phyloP scores from a whole-genome alignment of 75 land plant species.

The Selaginella tamariscina region DNA sequence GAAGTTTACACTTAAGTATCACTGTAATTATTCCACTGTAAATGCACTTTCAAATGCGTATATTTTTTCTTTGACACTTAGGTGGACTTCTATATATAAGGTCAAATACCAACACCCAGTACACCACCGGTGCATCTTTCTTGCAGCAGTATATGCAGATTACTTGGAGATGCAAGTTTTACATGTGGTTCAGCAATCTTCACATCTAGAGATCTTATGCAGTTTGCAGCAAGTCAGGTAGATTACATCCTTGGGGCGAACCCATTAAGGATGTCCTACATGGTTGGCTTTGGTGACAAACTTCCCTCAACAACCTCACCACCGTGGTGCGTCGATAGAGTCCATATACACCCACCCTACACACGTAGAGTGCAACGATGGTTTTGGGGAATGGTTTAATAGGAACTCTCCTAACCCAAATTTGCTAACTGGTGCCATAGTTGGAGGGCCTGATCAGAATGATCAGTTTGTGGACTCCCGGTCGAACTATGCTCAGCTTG shows the following conservation, averaged over 20 bases:
- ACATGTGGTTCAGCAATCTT: background rate
- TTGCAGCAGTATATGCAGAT: background rate
- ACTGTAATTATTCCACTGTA: background rate
- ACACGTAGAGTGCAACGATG: slow-evolving; percentile 38
- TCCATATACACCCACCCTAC: slow-evolving; percentile 21
- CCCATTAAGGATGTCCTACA: slow-evolving; percentile 37
- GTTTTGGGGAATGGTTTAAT: slow-evolving; percentile 41
- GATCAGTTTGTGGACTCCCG: slow-evolving; percentile 52
- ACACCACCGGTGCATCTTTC: background rate
- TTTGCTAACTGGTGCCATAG: slow-evolving; percentile 57
- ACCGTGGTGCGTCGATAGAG: slow-evolving; percentile 58
- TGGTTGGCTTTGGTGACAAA: slow-evolving; percentile 44
- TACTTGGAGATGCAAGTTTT: background rate
- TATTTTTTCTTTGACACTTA: background rate
- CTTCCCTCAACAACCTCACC: slow-evolving; percentile 52
- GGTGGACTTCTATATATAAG: slow-evolving; percentile 3
- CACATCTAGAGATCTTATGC: background rate
- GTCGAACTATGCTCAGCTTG: slow-evolving; percentile 31
- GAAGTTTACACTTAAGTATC: background rate
- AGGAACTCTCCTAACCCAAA: slow-evolving; percentile 44
- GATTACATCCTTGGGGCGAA: slow-evolving; percentile 51
- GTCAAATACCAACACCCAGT: background rate
- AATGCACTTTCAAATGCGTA: background rate
- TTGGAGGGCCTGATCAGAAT: slow-evolving; percentile 62
- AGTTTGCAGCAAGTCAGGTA: background rate